Conservation (phyloP, 2,329 filamentous ascomycete genomes). For the Apiospora koreana region DNA sequence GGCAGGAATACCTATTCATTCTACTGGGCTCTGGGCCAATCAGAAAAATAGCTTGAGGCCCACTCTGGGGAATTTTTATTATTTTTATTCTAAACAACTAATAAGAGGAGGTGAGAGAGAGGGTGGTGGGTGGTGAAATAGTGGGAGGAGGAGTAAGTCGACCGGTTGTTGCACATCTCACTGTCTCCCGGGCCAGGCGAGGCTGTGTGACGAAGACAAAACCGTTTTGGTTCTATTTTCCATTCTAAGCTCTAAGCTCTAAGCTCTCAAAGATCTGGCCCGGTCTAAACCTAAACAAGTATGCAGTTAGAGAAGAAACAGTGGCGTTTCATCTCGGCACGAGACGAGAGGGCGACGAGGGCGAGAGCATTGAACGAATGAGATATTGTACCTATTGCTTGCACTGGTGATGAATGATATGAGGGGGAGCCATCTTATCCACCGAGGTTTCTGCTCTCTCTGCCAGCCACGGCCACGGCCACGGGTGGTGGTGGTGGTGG, state of each 20-base stretch:
- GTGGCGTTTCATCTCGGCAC: constrained; percentile 1
- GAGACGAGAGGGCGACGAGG: not conserved
- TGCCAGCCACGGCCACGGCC: no score
- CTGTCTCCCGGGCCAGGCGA: not conserved
- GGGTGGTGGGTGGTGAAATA: not conserved
- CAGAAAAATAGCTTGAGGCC: constrained; percentile 38
- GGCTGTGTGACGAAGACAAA: constrained; percentile 5
- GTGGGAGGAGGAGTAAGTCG: no score
- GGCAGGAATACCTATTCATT: constrained; percentile 22
- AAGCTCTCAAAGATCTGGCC: not conserved
- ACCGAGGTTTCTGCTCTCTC: not conserved
- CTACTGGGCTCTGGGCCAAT: constrained; percentile 37
- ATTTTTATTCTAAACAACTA: constrained; percentile 13
- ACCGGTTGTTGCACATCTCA: not conserved
- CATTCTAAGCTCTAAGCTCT: no score
- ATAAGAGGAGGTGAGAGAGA: constrained; percentile 17
- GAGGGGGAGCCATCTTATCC: not conserved
- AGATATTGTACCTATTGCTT: not conserved
- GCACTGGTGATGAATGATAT: not conserved
- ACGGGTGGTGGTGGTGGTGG: no score
- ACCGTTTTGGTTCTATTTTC: constrained; percentile 4
- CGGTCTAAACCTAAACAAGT: constrained; percentile 4
- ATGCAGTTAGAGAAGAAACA: not conserved
- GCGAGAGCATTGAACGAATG: not conserved
- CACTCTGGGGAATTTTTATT: constrained; percentile 29